Evolutionary conservation across 345 rosid genomes (phyloP), one percentile per base, ranked within the genome.

Genomic region (Dipteronia sinensis): DNA sequence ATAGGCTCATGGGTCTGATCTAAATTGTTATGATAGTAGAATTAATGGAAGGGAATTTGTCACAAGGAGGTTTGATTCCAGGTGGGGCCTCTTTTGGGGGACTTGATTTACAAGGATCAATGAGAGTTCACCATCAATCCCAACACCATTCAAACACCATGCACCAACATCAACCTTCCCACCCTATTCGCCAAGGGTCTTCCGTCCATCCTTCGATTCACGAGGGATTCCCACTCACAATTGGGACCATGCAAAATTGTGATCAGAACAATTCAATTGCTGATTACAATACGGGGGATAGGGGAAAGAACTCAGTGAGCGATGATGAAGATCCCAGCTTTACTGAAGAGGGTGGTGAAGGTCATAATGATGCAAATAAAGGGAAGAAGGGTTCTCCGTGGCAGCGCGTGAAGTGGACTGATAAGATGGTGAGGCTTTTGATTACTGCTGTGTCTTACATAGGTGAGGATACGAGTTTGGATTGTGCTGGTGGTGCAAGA

Each of bases 341-440:
- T 69, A 82, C 82, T 0, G 98, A 93, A 80, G 98, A 93, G 46
- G 91, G 97, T 69, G 86, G 70, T 65, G 95, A 87, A 70, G 86
- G 85, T 49, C 90, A 79, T 38, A 85, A 84, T 73, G 94, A 92
- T 31, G 77, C 74, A 27, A 78, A 70, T 69, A 89, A 81, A 77
- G 89, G 92, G 63, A 82, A 82, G 80, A 93, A 92, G 75, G 96
- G 88, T 27, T 89, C 90, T 20, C 93, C 90, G 12, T 95, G 99
- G 99, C 97, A 92, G 65, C 84, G 99, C 61, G 97, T 95, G 65
- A 95, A 95, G 80, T 95, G 99, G 98, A 86, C 94, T 67, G 99
- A 92, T 85, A 91, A 88, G 85, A 95, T 93, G 99, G 97, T 95
- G 73, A 92, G 85, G 87, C 89, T 93, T 61, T 83, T 95, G 85